These are phyloP conservation scores for Candida glucosophila DNA, from an alignment of 1,139 yeast species.

Conservation along the genomic window DNA sequence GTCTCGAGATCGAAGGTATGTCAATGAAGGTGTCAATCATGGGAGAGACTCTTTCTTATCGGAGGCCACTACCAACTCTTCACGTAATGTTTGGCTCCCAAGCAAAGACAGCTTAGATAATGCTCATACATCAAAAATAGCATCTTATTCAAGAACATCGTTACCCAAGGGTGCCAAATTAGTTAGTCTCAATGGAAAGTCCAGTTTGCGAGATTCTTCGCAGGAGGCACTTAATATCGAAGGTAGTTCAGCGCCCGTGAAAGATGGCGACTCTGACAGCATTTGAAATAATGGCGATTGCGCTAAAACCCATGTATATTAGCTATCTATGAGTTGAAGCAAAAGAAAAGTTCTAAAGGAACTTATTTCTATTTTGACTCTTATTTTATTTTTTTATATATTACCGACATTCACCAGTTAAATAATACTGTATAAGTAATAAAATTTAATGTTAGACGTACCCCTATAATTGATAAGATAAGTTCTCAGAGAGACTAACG, in stretches of 20 bases:
- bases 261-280: slow-evolving; percentile 19
- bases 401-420: too few relatives aligned
- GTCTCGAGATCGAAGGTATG: too few relatives aligned
- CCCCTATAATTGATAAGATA: neutral
- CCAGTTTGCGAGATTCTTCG: slow-evolving; percentile 35
- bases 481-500: too few relatives aligned
- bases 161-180: slow-evolving; percentile 30
- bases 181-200: slow-evolving; percentile 45
- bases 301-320: neutral
- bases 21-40: too few relatives aligned
- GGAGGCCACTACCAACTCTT: too few relatives aligned
- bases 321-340: slow-evolving; percentile 1
- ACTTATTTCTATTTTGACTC: neutral
- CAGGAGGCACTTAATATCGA: slow-evolving; percentile 18
- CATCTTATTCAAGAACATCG: slow-evolving; percentile 6
- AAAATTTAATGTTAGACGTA: neutral
- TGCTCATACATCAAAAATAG: too few relatives aligned
- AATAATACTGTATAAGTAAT: too few relatives aligned
- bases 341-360: neutral
- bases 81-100: too few relatives aligned
- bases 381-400: too few relatives aligned
- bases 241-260: slow-evolving; percentile 31
- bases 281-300: slow-evolving; percentile 10
- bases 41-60: too few relatives aligned
- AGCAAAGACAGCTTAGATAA: too few relatives aligned